Evolutionary conservation across 306 rosid species (phyloP).

Genomic region (Arachis stenosperma): DNA sequence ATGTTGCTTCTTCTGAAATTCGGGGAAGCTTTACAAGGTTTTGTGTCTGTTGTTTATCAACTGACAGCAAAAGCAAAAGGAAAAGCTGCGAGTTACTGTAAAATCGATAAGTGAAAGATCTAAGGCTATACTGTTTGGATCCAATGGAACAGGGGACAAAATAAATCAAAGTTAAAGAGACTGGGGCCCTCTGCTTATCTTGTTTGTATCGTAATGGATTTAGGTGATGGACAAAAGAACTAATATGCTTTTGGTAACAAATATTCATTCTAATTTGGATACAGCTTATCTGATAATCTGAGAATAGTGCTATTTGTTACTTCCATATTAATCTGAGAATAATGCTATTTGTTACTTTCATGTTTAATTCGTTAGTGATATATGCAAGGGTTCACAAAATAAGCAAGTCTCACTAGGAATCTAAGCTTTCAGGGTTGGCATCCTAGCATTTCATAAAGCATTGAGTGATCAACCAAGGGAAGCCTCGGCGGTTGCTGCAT

Average conservation of each 20-base stretch:
- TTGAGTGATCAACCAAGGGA: conserved; percentile 70
- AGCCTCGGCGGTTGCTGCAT: conserved; percentile 74
- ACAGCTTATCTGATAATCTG: conserved; percentile 29
- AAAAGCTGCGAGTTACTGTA: too few relatives aligned
- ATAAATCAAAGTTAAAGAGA: not conserved
- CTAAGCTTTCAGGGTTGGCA: conserved; percentile 72
- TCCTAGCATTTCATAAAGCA: conserved; percentile 81
- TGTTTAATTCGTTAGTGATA: conserved; percentile 23
- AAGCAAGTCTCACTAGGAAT: conserved; percentile 42
- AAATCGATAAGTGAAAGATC: not conserved
- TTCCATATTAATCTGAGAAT: not conserved
- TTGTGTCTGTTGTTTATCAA: not conserved
- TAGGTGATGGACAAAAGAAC: conserved; percentile 78
- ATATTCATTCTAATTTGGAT: conserved; percentile 6
- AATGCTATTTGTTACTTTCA: not conserved
- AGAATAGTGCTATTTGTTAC: conserved; percentile 18
- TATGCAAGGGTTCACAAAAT: not conserved
- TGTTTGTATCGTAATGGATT: conserved; percentile 56
- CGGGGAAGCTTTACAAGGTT: not conserved
- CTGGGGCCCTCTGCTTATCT: conserved; percentile 63
- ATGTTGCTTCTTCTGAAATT: conserved; percentile 6
- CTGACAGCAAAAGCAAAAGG: not conserved
- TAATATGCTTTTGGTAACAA: conserved; percentile 89
- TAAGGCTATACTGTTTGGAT: not conserved
- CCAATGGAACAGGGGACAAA: not conserved